Base-by-base conservation (phyloP, 1,139 yeast genomes). In the Suhomyces choctaworum region DNA sequence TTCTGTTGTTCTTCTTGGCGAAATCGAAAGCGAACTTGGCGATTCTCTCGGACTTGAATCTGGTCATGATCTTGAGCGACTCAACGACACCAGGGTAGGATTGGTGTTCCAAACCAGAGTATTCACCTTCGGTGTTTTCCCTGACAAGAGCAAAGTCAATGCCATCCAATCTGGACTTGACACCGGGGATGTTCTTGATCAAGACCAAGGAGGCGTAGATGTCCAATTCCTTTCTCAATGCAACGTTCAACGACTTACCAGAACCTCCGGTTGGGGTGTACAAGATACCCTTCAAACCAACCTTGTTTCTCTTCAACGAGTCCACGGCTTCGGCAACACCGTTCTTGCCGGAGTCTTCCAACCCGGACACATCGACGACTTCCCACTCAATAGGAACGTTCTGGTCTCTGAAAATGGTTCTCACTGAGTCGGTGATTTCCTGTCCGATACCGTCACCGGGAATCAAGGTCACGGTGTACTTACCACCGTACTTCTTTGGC, bases 381-480 rank as follows among this genome's bases (percentile, higher is more conserved):
- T 92, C 97, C 84, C 94, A 92, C 57, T 89, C 96, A 51, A 92
- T 82, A 50, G 98, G 98, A 29, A 90, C 85, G 50, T 78, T 82
- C 66, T 80, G 83, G 47, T 87, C 80, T 62, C 82, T 77, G 76
- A 90, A 92, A 58, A 92, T 86, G 52, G 88, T 78, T 66, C 85
- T 82, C 46, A 92, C 98, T 24, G 97, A 84, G 64, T 86, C 94
- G 42, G 97, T 84, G 64, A 89, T 87, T 73, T 92, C 97, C 61
- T 83, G 84, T 66, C 98, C 98, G 49, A 90, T 84, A 78, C 98
- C 98, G 63, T 92, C 98, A 65, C 90, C 92, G 46, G 97, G 97
- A 56, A 92, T 84, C 62, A 92, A 76, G 39, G 97, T 89, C 41
- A 89, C 95, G 40, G 90, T 84, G 76, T 78, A 90, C 63, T 82